Evolutionary conservation across 2,329 filamentous ascomycete species (phyloP), one percentile per base, ranked within the genome.

Genomic region (Paraconiothyrium sp.): DNA sequence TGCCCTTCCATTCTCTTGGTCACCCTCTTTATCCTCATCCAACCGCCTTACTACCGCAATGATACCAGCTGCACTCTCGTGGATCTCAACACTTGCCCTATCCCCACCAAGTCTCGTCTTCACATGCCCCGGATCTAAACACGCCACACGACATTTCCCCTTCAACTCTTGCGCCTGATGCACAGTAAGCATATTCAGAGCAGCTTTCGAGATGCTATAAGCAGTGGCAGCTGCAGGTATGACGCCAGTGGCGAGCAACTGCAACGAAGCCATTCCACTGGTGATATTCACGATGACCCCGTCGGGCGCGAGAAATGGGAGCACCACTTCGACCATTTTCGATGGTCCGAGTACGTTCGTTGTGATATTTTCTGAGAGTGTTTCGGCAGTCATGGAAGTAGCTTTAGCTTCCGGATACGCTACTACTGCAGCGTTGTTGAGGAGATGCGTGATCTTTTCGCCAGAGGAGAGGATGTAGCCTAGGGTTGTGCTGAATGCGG

Each of bases 341-440:
- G 81, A 62, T 2, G 75, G 70, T 1, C 78, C 79, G 51, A 81
- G 78, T 6, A 76, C 67, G 57, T 82, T 82, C 20, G 74, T 75
- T 34, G 75, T 72, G 66, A 81, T 54, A 37, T 58, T 59, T 24
- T 47, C 54, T 9, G 22, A 52, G 13, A 65, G 46, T 8, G 52
- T 48, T 22, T 22, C 44, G n/a, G 52, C 14, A 13, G 57, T 59
- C 22, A 62, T 43, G n/a, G 32, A 34, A 1, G 61, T 54, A 4
- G 44, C 37, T 43, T 49, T 46, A 6, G 22, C 22, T 14, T 59
- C 57, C 3, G 44, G 44, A 16, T 44, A 43, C 14, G 41, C 39
- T 4, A 60, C 14, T 0, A 65, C 44, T 5, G 37, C 62, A 2
- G 62, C 62, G 20, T 62, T 64, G 49, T 64, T 65, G 39, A 65